These are phyloP conservation scores for Eucalyptus paniculata DNA, from an alignment of 345 rosid genomes.

Conservation along the genomic window DNA sequence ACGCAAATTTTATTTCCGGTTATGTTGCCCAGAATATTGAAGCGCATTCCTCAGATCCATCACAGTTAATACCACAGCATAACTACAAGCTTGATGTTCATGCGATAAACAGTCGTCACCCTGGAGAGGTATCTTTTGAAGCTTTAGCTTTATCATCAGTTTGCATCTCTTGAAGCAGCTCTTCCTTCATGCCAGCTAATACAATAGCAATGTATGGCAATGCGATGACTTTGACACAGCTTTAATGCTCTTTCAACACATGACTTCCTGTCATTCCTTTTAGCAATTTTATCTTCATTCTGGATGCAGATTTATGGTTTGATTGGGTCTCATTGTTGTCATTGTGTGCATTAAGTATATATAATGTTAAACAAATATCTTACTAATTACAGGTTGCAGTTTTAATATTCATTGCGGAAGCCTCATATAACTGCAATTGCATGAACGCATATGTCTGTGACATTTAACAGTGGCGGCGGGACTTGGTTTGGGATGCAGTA, in stretches of 20 bases:
- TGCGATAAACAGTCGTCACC: conserved; percentile 72
- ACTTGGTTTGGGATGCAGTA: not conserved
- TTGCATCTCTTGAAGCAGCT: not conserved
- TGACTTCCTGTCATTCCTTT: not conserved
- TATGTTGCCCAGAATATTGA: conserved; percentile 57
- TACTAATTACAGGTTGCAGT: not conserved
- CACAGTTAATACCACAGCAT: conserved; percentile 85
- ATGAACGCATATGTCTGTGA: not conserved
- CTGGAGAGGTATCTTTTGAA: conserved; percentile 66
- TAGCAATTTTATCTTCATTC: not conserved
- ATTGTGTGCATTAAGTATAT: not conserved
- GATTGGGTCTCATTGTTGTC: not conserved
- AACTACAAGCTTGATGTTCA: conserved; percentile 94
- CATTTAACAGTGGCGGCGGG: not conserved
- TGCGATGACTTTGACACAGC: not conserved
- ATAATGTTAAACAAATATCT: not conserved
- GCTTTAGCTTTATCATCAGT: not conserved
- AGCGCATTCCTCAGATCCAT: conserved; percentile 57
- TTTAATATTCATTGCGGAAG: not conserved
- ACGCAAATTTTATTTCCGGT: not conserved
- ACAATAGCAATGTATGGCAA: not conserved
- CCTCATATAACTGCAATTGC: not conserved
- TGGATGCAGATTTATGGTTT: not conserved
- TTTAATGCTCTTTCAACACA: not conserved
- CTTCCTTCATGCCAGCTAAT: not conserved